A percentile compares a stretch with the other conserved stretches of the same genome.
Evolutionary conservation across 2,329 filamentous ascomycete species (phyloP).

Genomic region (Chrysosporium keratinophilum): DNA sequence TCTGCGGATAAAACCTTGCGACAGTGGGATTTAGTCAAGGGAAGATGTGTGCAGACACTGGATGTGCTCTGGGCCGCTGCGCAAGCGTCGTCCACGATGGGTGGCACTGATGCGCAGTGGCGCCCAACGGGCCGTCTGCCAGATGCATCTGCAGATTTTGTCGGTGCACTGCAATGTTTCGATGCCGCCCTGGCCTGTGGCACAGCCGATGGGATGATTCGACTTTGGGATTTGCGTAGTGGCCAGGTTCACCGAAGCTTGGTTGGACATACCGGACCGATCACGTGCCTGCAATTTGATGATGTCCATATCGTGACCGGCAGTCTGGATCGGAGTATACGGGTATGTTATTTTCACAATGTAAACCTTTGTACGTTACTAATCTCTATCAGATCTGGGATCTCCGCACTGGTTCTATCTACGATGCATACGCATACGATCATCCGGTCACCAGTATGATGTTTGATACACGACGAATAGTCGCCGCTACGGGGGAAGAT

Average conservation of each 20-base stretch:
- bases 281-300: constrained; percentile 92
- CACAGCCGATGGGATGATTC: constrained; percentile 93
- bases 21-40: constrained; percentile 95
- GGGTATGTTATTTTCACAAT: constrained; percentile 51
- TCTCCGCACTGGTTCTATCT: constrained; percentile 86
- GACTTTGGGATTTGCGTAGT: constrained; percentile 90
- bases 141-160: constrained; percentile 70
- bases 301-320: constrained; percentile 91
- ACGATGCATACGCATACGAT: constrained; percentile 93
- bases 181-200: constrained; percentile 92
- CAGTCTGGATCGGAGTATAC: constrained; percentile 81
- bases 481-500: constrained; percentile 78
- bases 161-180: constrained; percentile 89
- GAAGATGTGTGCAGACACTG: constrained; percentile 92
- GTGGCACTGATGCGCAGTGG: constrained; percentile 55
- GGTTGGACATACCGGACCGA: constrained; percentile 87
- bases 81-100: constrained; percentile 64
- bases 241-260: constrained; percentile 95
- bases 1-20: constrained; percentile 94
- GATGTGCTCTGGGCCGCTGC: constrained; percentile 98
- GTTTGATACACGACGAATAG: constrained; percentile 86
- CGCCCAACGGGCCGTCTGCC: constrained; percentile 54
- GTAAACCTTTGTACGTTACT: background rate
- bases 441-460: constrained; percentile 89
- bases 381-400: constrained; percentile 75